Evolutionary conservation across 2,329 filamentous ascomycete genomes (phyloP), one percentile per base, ranked within the genome.

Genomic region (Sporothrix pallida): DNA sequence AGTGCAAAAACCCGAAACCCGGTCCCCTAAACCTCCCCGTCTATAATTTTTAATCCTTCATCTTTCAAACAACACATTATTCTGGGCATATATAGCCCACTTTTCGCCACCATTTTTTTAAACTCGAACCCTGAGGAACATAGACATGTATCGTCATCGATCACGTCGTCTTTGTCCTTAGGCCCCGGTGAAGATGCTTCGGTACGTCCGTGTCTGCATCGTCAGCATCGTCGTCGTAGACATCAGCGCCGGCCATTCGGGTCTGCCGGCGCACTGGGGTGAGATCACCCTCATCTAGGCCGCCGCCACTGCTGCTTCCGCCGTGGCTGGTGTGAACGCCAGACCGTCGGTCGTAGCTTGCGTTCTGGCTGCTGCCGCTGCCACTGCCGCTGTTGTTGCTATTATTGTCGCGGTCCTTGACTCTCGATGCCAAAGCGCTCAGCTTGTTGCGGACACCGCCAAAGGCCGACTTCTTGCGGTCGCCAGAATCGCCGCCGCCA

Each of bases 391-490:
- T 17, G 68, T 13, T 8, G 72, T 26, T 58, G 63, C 37, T 23
- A 70, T 58, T 52, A 58, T 71, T 37, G 52, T 74, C 70, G 48
- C 75, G 74, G 26, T 78, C 76, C 65, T 78, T 79, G 69, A 79
- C 76, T 48, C 76, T 74, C 23, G 77, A 78, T 2, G 78, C 76
- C 7, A 80, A 71, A 0, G 79, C 79, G 31, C 72, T 77, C 13
- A 80, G 75, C 73, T 76, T 77, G 62, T 77, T 76, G 48, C 76
- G 75, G 46, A 78, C 76, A 46, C 76, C 76, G 37, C 73, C 73
- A 46, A 75, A 65, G 17, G 71, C 73, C 26, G 72, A 76, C 70
- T 60, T 74, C 52, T 75, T 76, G 20, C 76, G 76, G 6, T 75
- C 75, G 73, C 46, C 74, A 70, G 10, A 76, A 74, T 31, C 73